Conservation (phyloP, 495 filamentous ascomycete genomes). For the Aspergillus biplanus region DNA sequence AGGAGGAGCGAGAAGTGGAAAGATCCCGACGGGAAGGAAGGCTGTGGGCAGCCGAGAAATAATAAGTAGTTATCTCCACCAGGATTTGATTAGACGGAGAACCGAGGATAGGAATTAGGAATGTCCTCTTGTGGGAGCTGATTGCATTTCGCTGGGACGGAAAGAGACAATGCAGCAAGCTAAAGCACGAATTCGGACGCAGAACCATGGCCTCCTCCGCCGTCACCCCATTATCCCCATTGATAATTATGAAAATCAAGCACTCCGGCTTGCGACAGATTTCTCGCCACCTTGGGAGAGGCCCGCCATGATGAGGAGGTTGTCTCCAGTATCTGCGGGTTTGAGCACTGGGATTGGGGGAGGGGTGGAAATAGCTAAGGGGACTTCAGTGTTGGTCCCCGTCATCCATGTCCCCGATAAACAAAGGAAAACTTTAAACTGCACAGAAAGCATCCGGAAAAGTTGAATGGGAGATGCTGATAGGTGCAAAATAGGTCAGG, state of each 20-base stretch:
- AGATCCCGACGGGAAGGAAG: background rate
- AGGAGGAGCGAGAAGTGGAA: background rate
- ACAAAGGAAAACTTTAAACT: background rate
- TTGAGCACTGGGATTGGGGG: background rate
- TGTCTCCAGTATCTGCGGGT: background rate
- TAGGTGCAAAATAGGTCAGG: background rate
- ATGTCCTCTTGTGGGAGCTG: background rate
- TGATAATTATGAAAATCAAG: background rate
- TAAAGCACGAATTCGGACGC: background rate
- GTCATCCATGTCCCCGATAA: background rate
- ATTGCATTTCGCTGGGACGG: background rate
- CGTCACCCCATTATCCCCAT: background rate
- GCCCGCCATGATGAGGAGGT: background rate
- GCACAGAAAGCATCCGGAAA: background rate
- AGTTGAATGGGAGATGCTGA: background rate
- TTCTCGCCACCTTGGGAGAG: background rate
- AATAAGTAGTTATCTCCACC: slow-evolving; percentile 1
- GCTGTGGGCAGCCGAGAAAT: background rate
- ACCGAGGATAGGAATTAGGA: background rate
- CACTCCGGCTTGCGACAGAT: background rate
- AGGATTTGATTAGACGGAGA: background rate
- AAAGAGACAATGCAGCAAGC: background rate
- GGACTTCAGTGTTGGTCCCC: background rate
- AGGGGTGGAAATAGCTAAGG: background rate
- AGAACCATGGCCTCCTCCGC: background rate